Percentiles rank a stretch among this genome's conserved stretches.
Conservation (phyloP, 2,329 filamentous ascomycete genomes). For the Cladosporium velox region DNA sequence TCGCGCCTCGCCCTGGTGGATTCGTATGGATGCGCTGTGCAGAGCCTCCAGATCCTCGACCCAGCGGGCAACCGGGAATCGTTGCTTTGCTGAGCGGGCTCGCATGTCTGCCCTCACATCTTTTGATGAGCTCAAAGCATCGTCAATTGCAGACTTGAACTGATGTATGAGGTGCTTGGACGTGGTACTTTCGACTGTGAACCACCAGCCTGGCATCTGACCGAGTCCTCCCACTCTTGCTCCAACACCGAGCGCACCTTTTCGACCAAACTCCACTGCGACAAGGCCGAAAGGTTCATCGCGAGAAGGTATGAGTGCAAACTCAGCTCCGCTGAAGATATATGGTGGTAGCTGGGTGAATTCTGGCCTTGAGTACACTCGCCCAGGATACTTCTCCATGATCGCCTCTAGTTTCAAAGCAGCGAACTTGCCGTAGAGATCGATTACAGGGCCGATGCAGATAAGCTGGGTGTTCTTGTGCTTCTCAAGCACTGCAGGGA, state of each 20-base stretch:
- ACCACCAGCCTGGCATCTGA: conserved; percentile 73
- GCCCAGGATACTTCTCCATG: conserved; percentile 65
- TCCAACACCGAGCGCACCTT: conserved; percentile 67
- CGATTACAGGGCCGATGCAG: conserved; percentile 65
- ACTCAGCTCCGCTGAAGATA: conserved; percentile 68
- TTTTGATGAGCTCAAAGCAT: conserved; percentile 59
- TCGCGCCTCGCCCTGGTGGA: conserved; percentile 44
- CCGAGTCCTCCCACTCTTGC: conserved; percentile 67
- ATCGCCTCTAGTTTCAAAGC: conserved; percentile 65
- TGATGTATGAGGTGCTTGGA: conserved; percentile 65
- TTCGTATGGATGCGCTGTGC: conserved; percentile 60
- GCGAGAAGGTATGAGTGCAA: conserved; percentile 67
- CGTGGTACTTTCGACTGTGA: conserved; percentile 65
- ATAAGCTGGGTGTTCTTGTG: conserved; percentile 63
- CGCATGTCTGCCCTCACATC: conserved; percentile 63
- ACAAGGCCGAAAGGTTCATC: conserved; percentile 71
- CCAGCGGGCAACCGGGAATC: conserved; percentile 69
- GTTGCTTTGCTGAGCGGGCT: conserved; percentile 64
- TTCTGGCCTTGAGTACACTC: conserved; percentile 67
- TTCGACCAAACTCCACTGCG: conserved; percentile 68
- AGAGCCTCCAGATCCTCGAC: conserved; percentile 64
- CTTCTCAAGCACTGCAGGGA: conserved; percentile 64
- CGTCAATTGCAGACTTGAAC: conserved; percentile 64
- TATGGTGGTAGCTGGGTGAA: conserved; percentile 67
- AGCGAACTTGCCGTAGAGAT: conserved; percentile 68